Base-by-base conservation (phyloP, 2,329 filamentous ascomycete genomes). In the Trichophyton mentagrophytes region DNA sequence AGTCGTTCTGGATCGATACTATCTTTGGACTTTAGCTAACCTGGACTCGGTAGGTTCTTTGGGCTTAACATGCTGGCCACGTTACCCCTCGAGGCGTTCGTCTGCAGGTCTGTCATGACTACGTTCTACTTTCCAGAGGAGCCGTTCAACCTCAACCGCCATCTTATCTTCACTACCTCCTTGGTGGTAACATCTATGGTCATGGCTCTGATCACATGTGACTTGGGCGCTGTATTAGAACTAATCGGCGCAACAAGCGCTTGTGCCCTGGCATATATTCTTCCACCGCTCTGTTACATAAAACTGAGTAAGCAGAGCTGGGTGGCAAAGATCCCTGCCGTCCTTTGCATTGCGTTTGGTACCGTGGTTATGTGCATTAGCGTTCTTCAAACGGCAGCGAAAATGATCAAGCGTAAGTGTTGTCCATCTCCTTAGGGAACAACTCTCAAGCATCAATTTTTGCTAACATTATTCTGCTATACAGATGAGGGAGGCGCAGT, bases 41-140 rank as follows among this genome's bases (percentile, higher is more conserved):
- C 44, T 27, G 20, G 15, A 25, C 25, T 56, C n/a, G 40, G 22
- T 64, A 80, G 79, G 58, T 96, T 90, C 76, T 97, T 99, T 71
- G 93, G 93, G 1, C 82, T 99, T 66, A 99, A 99, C 79, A 99
- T 99, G 93, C 84, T 99, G 68, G 96, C 93, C 13, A 97, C 93
- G 1, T 79, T 99, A 40, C 93, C 93, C 0, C 85, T 99, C 63
- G 93, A 99, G 78, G 91, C 90, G 15, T 99, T 99, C 73, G 93
- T 99, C 60, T 99, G 93, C 74, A 85, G 93, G 69, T 93, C 96
- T 74, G 91, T 96, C 65, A 95, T 96, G 89, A 83, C 89, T 66
- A 90, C 89, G 65, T 96, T 95, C 70, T 87, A 82, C 72, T 87
- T 85, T 66, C 81, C 83, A 1, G 77, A 81, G 61, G 82, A 89